Percentiles rank a stretch among this genome's conserved stretches.
phyloP scores from a whole-genome alignment of 345 rosid species.

The Microcos paniculata region DNA sequence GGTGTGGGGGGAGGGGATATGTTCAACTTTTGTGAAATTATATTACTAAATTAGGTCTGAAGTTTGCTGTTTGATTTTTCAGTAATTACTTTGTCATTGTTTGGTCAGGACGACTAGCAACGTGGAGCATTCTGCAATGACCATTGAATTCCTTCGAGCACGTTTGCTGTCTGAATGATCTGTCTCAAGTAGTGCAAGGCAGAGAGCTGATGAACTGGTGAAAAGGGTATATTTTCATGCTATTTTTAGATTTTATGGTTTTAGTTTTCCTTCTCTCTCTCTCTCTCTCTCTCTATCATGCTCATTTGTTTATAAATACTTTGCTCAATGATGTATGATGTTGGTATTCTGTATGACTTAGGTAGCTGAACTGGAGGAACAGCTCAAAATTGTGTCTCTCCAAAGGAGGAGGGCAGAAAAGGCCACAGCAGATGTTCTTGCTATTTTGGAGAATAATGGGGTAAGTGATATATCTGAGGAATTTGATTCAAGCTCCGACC shows the following conservation, averaged over 20 bases:
- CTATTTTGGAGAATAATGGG: constrained; percentile 77
- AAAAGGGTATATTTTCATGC: constrained; percentile 45
- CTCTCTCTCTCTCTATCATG: constrained; percentile 4
- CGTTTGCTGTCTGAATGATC: constrained; percentile 86
- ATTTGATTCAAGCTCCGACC: constrained; percentile 75
- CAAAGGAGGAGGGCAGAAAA: constrained; percentile 92
- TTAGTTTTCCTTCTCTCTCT: neutral
- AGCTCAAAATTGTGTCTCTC: constrained; percentile 65
- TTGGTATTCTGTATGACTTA: constrained; percentile 27
- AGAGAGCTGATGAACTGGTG: constrained; percentile 79
- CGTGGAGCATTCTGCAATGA: constrained; percentile 71
- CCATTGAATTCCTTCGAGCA: constrained; percentile 83
- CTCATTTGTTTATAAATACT: neutral
- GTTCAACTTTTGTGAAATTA: neutral
- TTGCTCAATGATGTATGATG: neutral
- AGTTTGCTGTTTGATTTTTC: constrained; percentile 1
- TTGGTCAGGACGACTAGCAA: constrained; percentile 41
- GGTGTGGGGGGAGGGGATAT: neutral
- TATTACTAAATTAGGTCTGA: neutral
- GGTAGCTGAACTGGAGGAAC: constrained; percentile 87
- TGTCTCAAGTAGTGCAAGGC: constrained; percentile 79
- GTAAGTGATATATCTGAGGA: constrained; percentile 61
- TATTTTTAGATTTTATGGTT: neutral
- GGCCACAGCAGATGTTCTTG: constrained; percentile 84
- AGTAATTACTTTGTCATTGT: constrained; percentile 9